Conservation (phyloP, 345 rosid genomes). For the Citrus cavaleriei region DNA sequence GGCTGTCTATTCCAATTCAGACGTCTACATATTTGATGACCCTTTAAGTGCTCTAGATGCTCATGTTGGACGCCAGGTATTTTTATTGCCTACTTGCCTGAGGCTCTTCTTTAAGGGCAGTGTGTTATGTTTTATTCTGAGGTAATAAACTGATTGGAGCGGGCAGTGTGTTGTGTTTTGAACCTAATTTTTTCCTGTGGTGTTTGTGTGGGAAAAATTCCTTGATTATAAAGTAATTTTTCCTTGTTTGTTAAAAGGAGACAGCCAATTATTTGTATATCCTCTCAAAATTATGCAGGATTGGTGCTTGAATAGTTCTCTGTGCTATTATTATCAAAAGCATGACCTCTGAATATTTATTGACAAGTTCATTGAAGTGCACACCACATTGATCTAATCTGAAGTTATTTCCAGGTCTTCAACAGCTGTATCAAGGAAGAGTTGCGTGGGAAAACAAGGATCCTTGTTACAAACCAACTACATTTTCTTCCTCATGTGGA, state of each 20-base stretch:
- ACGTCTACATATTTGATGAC: slow-evolving; percentile 91
- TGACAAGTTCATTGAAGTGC: background rate
- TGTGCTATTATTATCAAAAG: background rate
- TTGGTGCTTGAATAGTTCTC: background rate
- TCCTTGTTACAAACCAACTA: slow-evolving; percentile 93
- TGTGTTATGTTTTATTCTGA: background rate
- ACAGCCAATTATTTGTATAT: background rate
- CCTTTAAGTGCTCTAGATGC: slow-evolving; percentile 98
- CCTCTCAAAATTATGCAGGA: background rate
- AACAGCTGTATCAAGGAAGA: slow-evolving; percentile 81
- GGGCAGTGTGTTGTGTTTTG: background rate
- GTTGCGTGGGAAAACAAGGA: slow-evolving; percentile 70
- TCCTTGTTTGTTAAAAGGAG: background rate
- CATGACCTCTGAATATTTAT: background rate
- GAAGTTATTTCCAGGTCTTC: slow-evolving; percentile 60
- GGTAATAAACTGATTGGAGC: background rate
- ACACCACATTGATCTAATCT: slow-evolving; percentile 5
- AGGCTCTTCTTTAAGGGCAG: background rate
- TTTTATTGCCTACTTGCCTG: background rate
- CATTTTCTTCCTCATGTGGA: slow-evolving; percentile 97
- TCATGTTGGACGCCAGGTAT: slow-evolving; percentile 87
- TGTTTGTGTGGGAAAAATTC: background rate
- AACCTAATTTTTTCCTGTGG: background rate
- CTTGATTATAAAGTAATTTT: background rate
- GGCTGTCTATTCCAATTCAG: slow-evolving; percentile 90